phyloP scores from a whole-genome alignment of 495 filamentous ascomycete species.

The Hyaloscypha variabilis region DNA sequence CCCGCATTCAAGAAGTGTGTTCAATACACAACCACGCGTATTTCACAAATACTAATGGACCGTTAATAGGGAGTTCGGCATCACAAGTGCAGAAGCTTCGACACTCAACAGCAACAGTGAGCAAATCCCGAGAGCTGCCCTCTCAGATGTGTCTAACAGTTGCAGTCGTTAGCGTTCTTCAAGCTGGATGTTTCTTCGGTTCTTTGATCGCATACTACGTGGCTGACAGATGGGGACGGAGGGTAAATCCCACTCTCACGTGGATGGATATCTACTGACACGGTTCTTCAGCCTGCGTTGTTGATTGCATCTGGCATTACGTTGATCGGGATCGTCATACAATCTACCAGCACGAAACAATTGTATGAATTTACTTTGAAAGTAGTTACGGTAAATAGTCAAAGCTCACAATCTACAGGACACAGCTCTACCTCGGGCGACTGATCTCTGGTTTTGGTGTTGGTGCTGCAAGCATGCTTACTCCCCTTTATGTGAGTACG shows the following conservation, averaged over 20 bases:
- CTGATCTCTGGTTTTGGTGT: constrained; percentile 69
- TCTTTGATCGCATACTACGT: constrained; percentile 58
- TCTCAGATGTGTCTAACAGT: constrained; percentile 33
- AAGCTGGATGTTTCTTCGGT: constrained; percentile 67
- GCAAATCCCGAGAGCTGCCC: constrained; percentile 25
- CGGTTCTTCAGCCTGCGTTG: constrained; percentile 31
- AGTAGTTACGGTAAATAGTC: neutral
- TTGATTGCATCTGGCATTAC: constrained; percentile 42
- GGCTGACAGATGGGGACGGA: constrained; percentile 60
- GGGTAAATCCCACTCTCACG: constrained; percentile 31
- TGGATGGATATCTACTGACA: neutral
- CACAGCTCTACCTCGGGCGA: constrained; percentile 66
- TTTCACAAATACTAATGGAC: neutral
- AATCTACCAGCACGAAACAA: constrained; percentile 4
- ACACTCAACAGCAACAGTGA: constrained; percentile 51
- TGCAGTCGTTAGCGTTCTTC: constrained; percentile 67
- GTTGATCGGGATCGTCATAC: constrained; percentile 42
- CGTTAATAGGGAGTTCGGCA: constrained; percentile 25
- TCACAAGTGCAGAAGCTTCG: constrained; percentile 32
- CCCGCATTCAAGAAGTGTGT: constrained; percentile 46
- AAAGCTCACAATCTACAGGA: constrained; percentile 37
- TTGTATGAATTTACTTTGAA: constrained; percentile 6
- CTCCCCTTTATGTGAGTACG: constrained; percentile 50
- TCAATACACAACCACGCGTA: no score
- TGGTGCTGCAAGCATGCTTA: constrained; percentile 66